Conservation (phyloP, 2,329 filamentous ascomycete genomes). For the Cladophialophora chaetospira region DNA sequence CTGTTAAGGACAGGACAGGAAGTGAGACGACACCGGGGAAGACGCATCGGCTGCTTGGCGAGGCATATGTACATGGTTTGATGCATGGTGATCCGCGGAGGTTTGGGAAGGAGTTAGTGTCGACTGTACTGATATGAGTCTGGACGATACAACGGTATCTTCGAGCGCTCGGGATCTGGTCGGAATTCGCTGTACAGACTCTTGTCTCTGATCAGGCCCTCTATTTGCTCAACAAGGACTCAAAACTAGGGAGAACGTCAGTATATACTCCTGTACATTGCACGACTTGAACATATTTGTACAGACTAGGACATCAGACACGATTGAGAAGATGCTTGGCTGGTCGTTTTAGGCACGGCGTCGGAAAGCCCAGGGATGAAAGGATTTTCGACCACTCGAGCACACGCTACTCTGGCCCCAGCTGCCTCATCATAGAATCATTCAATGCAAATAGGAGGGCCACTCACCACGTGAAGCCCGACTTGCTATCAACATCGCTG, state of each 20-base stretch:
- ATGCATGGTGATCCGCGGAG: conserved; percentile 14
- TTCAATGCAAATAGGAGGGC: background rate
- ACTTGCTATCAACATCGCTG: background rate
- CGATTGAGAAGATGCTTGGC: conserved; percentile 28
- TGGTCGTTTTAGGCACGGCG: conserved; percentile 29
- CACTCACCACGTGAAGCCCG: background rate
- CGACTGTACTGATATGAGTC: conserved; percentile 12
- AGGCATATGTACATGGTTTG: conserved; percentile 20
- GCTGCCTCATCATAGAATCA: conserved; percentile 29
- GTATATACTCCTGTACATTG: background rate
- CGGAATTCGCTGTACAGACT: too few relatives aligned
- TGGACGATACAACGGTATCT: background rate
- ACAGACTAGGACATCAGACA: conserved; percentile 18
- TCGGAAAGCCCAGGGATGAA: conserved; percentile 17
- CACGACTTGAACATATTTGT: background rate
- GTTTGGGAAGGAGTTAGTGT: conserved; percentile 2
- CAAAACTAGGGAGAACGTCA: conserved; percentile 8
- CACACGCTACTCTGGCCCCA: conserved; percentile 30
- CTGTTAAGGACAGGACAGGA: background rate
- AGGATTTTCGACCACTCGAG: conserved; percentile 9
- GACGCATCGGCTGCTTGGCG: conserved; percentile 12
- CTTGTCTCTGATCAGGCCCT: too few relatives aligned
- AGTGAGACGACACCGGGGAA: background rate
- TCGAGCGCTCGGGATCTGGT: too few relatives aligned
- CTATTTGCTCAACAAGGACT: too few relatives aligned